Percentiles rank a stretch among this genome's conserved stretches.
Conservation (phyloP, 2,329 filamentous ascomycete genomes). For the Drechslerella dactyloides region DNA sequence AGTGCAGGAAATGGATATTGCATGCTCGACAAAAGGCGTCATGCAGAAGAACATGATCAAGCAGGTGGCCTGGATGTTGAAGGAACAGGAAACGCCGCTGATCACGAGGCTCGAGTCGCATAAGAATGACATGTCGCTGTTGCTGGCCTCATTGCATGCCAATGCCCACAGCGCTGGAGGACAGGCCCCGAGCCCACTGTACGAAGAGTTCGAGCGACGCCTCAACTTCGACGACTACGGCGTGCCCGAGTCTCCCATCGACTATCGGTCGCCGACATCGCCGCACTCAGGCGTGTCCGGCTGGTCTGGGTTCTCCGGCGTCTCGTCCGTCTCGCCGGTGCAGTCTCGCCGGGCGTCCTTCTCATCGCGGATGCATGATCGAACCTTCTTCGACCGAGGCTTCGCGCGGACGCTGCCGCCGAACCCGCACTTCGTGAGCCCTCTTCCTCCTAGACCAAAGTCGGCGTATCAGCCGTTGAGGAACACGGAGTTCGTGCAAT, state of each 20-base stretch:
- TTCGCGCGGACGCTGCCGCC: constrained; percentile 29
- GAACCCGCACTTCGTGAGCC: constrained; percentile 44
- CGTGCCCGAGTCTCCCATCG: constrained; percentile 43
- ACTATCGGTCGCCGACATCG: constrained; percentile 48
- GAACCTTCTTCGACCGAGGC: constrained; percentile 33
- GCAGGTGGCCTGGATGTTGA: constrained; percentile 46
- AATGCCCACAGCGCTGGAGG: constrained; percentile 45
- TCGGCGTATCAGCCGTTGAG: constrained; percentile 46
- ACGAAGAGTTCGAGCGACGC: constrained; percentile 47
- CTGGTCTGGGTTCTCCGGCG: constrained; percentile 48
- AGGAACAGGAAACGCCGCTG: constrained; percentile 42
- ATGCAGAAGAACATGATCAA: constrained; percentile 47
- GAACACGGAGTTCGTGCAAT: constrained; percentile 50
- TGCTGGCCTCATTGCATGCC: constrained; percentile 46
- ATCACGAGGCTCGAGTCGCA: constrained; percentile 48
- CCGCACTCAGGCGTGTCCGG: constrained; percentile 48
- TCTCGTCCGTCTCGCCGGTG: constrained; percentile 45
- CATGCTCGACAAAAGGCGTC: constrained; percentile 45
- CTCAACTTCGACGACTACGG: constrained; percentile 48
- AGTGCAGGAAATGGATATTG: constrained; percentile 46
- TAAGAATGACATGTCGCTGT: constrained; percentile 46
- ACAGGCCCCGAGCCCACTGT: constrained; percentile 40
- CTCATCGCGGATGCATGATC: constrained; percentile 31
- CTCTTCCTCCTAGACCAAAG: constrained; percentile 46
- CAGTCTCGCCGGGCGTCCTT: constrained; percentile 41